Evolutionary conservation across 2,329 filamentous ascomycete genomes (phyloP), one percentile per base, ranked within the genome.

Genomic region (Trichoderma citrinoviride): DNA sequence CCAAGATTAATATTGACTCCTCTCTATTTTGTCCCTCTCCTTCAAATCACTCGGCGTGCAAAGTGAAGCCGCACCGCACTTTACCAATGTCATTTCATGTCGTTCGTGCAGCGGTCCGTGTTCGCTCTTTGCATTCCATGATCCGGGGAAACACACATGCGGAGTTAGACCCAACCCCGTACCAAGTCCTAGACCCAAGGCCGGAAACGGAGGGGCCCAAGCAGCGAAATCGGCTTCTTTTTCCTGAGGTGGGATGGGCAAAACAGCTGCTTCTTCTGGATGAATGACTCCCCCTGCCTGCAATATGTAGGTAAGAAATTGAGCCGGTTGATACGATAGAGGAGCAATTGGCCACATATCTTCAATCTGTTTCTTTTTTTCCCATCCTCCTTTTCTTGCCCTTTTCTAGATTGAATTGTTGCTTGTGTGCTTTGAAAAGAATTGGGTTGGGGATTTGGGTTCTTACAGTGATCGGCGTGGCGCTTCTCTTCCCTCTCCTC

Each of bases 391-490:
- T 46, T 7, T 44, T 56, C n/a, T 27, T n/a, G 1, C 10, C 12
- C 7, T 33, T 10, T 25, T 15, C 10, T 15, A 52, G 7, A 29
- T 17, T 52, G 21, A 52, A 17, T 37, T 46, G 6, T 7, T 41
- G 27, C 17, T 44, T 33, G n/a, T n/a, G n/a, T n/a, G n/a, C n/a
- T 46, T 37, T 33, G 29, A 33, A 2, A 10, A 8, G 7, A 33
- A 33, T 33, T 33, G 29, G 29, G 29, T 33, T 33, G 29, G 7
- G 8, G 33, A 12, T 3, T 61, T 53, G 37, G 47, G 44, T 60
- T 60, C 56, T 60, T 41, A 60, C 56, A 50, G 44, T 49, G 58
- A 61, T 61, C 47, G n/a, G 52, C 58, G 58, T 61, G 47, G 58
- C 47, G 46, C 37, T 19, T 61, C 40, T 25, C 10, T 43, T 17